A percentile compares a stretch with the other conserved stretches of the same genome.
These are phyloP conservation scores for Xylaria digitata DNA, from an alignment of 2,329 filamentous ascomycete species.

Conservation along the genomic window DNA sequence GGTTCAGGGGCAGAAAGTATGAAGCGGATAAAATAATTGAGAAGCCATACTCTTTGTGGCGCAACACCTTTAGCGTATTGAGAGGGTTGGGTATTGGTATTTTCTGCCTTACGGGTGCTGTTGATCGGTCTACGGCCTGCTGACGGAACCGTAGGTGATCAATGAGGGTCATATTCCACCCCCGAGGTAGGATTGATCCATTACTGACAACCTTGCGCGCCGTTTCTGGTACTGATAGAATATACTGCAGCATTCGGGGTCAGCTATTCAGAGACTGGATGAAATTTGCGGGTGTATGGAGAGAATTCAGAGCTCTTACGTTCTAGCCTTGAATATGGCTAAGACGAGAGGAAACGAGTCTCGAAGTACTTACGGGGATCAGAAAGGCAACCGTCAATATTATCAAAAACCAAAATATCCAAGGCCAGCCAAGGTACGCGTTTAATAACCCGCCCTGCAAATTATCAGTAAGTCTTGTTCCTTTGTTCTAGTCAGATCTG, in stretches of 20 bases:
- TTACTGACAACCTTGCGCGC: slow-evolving; percentile 70
- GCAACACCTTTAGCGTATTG: slow-evolving; percentile 63
- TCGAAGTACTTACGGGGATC: slow-evolving; percentile 52
- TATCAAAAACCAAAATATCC: slow-evolving; percentile 76
- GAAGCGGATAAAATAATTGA: not conserved
- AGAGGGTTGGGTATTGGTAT: slow-evolving; percentile 68
- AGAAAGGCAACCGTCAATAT: slow-evolving; percentile 65
- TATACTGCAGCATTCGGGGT: slow-evolving; percentile 48
- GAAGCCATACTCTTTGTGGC: slow-evolving; percentile 55
- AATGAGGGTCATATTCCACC: slow-evolving; percentile 68
- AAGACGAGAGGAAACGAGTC: not conserved
- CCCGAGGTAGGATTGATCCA: slow-evolving; percentile 67
- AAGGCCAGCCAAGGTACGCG: slow-evolving; percentile 73
- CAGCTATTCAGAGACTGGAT: not conserved
- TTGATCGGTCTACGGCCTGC: slow-evolving; percentile 49
- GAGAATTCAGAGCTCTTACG: not conserved
- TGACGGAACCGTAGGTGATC: slow-evolving; percentile 59
- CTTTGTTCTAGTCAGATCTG: not conserved
- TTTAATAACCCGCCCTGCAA: slow-evolving; percentile 67
- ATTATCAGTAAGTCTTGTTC: slow-evolving; percentile 63
- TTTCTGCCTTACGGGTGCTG: slow-evolving; percentile 54
- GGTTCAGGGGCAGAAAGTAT: not conserved
- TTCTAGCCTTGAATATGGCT: not conserved
- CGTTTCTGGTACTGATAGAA: slow-evolving; percentile 69
- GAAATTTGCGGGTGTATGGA: no score